phyloP scores from a whole-genome alignment of 2,329 filamentous ascomycete genomes.

The Alternaria gansuensis region DNA sequence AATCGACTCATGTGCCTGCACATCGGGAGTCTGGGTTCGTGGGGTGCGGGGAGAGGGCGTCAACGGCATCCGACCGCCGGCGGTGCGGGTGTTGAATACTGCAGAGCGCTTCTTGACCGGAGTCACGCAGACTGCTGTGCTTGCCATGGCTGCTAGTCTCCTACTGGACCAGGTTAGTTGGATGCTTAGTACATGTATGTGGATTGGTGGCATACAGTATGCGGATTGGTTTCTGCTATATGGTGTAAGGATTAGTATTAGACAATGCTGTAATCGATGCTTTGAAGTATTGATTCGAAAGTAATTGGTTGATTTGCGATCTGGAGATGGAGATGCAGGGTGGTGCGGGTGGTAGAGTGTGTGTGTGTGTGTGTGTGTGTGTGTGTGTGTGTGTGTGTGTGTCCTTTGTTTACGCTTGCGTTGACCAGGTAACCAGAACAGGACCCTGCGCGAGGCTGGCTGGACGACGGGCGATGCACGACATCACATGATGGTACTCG shows the following conservation, averaged over 20 bases:
- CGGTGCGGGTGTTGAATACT: conserved; percentile 89
- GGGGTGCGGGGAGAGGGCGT: conserved; percentile 82
- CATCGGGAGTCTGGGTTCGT: conserved; percentile 59
- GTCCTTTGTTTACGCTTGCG: conserved; percentile 47
- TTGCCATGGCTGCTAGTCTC: conserved; percentile 73
- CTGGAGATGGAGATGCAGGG: conserved; percentile 30
- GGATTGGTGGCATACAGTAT: conserved; percentile 38
- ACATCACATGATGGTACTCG: conserved; percentile 39
- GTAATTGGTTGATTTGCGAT: conserved; percentile 32
- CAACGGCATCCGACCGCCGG: conserved; percentile 91
- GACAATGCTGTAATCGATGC: conserved; percentile 53
- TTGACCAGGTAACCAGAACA: conserved; percentile 43
- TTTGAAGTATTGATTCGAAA: conserved; percentile 52
- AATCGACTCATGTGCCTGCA: conserved; percentile 71
- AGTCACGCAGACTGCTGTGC: conserved; percentile 77
- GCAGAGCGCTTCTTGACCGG: conserved; percentile 95
- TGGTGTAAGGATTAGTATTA: conserved; percentile 52
- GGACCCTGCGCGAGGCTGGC: conserved; percentile 25
- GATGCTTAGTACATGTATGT: conserved; percentile 8
- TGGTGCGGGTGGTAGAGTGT: conserved; percentile 26
- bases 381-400: conserved; percentile 20
- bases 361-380: conserved; percentile 8
- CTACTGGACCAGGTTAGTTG: conserved; percentile 38
- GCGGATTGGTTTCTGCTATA: conserved; percentile 40
- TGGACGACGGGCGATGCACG: conserved; percentile 29